Percentiles rank a stretch among this genome's conserved stretches.
Evolutionary conservation across 257 asterid species (phyloP).

Genomic region (Solanum chmielewskii): DNA sequence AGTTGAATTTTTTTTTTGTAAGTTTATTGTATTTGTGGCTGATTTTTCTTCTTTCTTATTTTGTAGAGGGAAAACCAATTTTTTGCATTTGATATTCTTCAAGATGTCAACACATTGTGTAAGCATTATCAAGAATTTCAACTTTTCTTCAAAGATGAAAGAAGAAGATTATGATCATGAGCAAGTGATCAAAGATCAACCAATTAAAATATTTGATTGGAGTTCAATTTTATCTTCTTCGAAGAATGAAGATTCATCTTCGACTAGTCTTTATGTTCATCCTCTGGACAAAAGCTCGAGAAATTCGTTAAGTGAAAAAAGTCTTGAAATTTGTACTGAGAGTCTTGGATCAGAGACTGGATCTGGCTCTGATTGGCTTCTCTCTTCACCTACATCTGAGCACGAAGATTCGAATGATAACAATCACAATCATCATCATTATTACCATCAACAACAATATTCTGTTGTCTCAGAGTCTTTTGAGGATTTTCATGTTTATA

Average conservation of each 20-base stretch:
- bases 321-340: slow-evolving; percentile 81
- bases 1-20: not conserved
- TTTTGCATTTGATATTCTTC: not conserved
- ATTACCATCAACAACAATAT: not conserved
- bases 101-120: slow-evolving; percentile 4
- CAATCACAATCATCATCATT: not conserved
- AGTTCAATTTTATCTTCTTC: slow-evolving; percentile 22
- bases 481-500: slow-evolving; percentile 23
- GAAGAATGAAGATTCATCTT: slow-evolving; percentile 14
- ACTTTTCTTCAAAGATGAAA: not conserved
- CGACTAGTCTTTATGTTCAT: slow-evolving; percentile 37
- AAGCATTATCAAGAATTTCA: not conserved
- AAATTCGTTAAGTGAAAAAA: slow-evolving; percentile 41
- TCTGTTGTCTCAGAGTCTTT: not conserved
- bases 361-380: slow-evolving; percentile 54
- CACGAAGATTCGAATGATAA: slow-evolving; percentile 12
- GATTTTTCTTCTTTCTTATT: not conserved
- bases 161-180: not conserved
- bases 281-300: slow-evolving; percentile 43
- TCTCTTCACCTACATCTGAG: slow-evolving; percentile 23
- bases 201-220: slow-evolving; percentile 42
- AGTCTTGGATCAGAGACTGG: slow-evolving; percentile 89
- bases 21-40: not conserved
- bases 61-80: slow-evolving; percentile 12
- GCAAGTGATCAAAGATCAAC: slow-evolving; percentile 9